Evolutionary conservation across 306 rosid genomes (phyloP).

Genomic region (Hippophae tibetana): DNA sequence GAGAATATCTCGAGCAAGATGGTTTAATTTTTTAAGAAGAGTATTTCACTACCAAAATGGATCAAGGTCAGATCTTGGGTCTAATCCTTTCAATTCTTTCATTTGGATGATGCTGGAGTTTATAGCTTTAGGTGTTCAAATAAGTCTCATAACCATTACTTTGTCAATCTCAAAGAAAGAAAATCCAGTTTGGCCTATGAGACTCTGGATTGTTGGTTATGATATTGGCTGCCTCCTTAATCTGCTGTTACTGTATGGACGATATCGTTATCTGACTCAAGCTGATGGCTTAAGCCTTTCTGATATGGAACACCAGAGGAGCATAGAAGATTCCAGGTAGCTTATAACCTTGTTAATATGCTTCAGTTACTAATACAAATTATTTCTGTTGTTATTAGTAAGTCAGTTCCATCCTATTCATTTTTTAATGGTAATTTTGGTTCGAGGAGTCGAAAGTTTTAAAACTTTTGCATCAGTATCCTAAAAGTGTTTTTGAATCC

Average conservation of each 20-base stretch:
- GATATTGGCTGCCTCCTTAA: constrained; percentile 72
- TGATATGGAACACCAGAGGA: constrained; percentile 66
- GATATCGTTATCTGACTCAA: constrained; percentile 40
- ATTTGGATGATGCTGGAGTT: constrained; percentile 83
- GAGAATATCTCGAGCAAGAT: constrained; percentile 89
- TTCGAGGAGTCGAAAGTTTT: too few relatives aligned
- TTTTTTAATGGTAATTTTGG: too few relatives aligned
- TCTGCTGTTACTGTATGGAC: constrained; percentile 66
- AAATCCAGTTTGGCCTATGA: constrained; percentile 97
- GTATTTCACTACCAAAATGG: constrained; percentile 95
- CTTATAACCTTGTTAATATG: neutral
- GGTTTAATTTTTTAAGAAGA: constrained; percentile 80
- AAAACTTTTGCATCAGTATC: too few relatives aligned
- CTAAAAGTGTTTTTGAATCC: too few relatives aligned
- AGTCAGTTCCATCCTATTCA: too few relatives aligned
- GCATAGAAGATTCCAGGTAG: constrained; percentile 75
- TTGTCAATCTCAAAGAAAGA: constrained; percentile 60
- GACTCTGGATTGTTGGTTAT: constrained; percentile 82
- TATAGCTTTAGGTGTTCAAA: constrained; percentile 55
- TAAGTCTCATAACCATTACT: constrained; percentile 41
- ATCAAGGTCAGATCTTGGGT: constrained; percentile 71
- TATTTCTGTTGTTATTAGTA: neutral
- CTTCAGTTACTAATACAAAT: constrained; percentile 2
- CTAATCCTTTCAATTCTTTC: constrained; percentile 77
- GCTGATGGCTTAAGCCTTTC: constrained; percentile 46